Evolutionary conservation across 805 yeast genomes (phyloP).

Genomic region (Candida ipomoeae): DNA sequence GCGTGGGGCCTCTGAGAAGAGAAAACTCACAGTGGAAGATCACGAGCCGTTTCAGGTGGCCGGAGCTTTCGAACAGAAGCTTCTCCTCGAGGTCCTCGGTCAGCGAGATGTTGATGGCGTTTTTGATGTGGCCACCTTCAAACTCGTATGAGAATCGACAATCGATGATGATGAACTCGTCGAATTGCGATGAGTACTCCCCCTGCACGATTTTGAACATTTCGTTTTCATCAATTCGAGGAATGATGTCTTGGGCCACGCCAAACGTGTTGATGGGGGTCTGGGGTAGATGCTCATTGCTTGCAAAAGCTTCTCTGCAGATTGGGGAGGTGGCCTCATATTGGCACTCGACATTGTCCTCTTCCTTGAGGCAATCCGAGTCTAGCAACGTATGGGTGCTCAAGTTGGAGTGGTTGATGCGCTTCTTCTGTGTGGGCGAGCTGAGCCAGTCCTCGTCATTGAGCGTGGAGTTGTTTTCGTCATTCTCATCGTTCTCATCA

Average conservation of each 20-base stretch:
- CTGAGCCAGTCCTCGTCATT: constrained; percentile 18
- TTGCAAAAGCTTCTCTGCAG: constrained; percentile 9
- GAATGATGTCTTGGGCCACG: constrained; percentile 54
- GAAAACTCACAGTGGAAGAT: constrained; percentile 95
- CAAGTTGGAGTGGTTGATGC: constrained; percentile 3
- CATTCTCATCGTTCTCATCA: constrained; percentile 11
- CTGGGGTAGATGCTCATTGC: constrained; percentile 30
- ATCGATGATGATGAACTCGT: constrained; percentile 63
- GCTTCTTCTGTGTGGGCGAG: constrained; percentile 16
- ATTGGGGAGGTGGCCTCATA: neutral
- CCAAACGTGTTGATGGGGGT: constrained; percentile 28
- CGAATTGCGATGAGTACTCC: constrained; percentile 44
- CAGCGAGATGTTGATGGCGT: constrained; percentile 74
- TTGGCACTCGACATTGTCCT: neutral
- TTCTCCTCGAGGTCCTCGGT: constrained; percentile 62
- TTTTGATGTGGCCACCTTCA: constrained; percentile 86
- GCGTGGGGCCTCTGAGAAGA: constrained; percentile 86
- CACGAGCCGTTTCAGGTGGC: constrained; percentile 43
- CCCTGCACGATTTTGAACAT: constrained; percentile 58
- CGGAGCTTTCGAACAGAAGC: constrained; percentile 33
- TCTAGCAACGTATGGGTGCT: constrained; percentile 3
- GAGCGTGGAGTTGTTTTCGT: constrained; percentile 17
- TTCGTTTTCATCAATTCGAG: constrained; percentile 59
- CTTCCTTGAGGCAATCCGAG: neutral
- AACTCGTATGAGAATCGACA: constrained; percentile 92